Percentiles rank a stretch among this genome's conserved stretches.
These are phyloP conservation scores for Podaxis carcinomalis DNA, from an alignment of 768 basidiomycete species.

Conservation along the genomic window DNA sequence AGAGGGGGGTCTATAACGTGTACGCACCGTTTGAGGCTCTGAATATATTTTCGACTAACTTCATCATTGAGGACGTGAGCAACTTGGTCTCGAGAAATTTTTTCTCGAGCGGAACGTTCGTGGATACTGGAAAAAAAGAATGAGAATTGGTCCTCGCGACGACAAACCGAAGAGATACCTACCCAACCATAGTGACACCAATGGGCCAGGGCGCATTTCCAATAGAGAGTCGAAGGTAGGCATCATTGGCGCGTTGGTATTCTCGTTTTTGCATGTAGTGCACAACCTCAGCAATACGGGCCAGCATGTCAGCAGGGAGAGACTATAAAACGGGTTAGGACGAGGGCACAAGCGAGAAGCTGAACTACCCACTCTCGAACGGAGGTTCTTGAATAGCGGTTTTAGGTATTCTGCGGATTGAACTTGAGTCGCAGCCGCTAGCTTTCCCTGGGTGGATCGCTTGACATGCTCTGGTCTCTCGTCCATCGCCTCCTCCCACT, in stretches of 20 bases:
- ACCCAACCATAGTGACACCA: slow-evolving; percentile 99
- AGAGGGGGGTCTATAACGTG: background rate
- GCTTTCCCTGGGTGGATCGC: slow-evolving; percentile 84
- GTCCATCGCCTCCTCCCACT: slow-evolving; percentile 96
- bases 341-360: background rate
- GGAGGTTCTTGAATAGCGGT: slow-evolving; percentile 87
- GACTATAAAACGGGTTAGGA: slow-evolving; percentile 36
- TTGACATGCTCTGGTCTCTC: slow-evolving; percentile 89
- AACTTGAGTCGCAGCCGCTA: slow-evolving; percentile 92
- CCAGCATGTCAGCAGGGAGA: slow-evolving; percentile 80
- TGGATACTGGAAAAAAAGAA: slow-evolving; percentile 65
- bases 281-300: slow-evolving; percentile 87
- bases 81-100: slow-evolving; percentile 95
- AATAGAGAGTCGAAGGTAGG: slow-evolving; percentile 94
- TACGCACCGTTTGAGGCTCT: slow-evolving; percentile 87
- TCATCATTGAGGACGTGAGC: slow-evolving; percentile 99
- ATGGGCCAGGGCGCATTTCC: slow-evolving; percentile 99
- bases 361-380: slow-evolving; percentile 59
- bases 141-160: background rate
- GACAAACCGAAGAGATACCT: slow-evolving; percentile 23
- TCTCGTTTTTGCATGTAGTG: slow-evolving; percentile 95
- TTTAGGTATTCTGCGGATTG: slow-evolving; percentile 97
- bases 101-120: slow-evolving; percentile 95
- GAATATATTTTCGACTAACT: slow-evolving; percentile 98
- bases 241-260: slow-evolving; percentile 95